These are phyloP conservation scores for Globisporangium irregulare DNA, from an alignment of 352 stramenopile genomes.

Conservation along the genomic window DNA sequence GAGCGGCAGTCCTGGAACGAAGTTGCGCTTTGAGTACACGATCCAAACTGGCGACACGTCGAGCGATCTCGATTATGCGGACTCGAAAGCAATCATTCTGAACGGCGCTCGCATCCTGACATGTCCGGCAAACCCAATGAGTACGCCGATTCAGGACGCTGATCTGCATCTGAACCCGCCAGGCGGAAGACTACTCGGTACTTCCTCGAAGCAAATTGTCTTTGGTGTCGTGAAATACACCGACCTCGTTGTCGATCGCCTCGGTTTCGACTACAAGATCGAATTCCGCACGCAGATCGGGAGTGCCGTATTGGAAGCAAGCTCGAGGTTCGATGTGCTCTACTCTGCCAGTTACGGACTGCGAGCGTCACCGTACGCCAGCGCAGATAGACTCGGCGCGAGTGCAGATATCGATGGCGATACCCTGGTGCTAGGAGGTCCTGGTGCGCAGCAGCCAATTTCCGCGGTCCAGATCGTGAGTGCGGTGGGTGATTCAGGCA, in stretches of 20 bases:
- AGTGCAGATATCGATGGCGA: constrained; percentile 70
- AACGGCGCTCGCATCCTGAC: constrained; percentile 74
- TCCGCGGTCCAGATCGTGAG: constrained; percentile 76
- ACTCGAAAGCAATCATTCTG: constrained; percentile 47
- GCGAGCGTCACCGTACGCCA: constrained; percentile 54
- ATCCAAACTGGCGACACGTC: constrained; percentile 71
- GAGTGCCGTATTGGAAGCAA: constrained; percentile 40
- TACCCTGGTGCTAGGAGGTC: constrained; percentile 67
- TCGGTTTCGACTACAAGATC: constrained; percentile 68
- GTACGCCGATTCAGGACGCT: constrained; percentile 43
- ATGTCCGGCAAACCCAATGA: constrained; percentile 33
- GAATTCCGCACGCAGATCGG: constrained; percentile 48
- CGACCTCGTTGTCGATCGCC: constrained; percentile 67
- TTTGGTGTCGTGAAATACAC: constrained; percentile 63
- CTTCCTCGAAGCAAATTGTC: constrained; percentile 40
- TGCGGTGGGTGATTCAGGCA: constrained; percentile 39
- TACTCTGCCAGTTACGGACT: constrained; percentile 72
- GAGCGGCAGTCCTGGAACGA: constrained; percentile 43
- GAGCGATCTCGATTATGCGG: constrained; percentile 62
- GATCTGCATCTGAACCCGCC: constrained; percentile 81
- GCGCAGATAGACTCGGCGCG: constrained; percentile 47
- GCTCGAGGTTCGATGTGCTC: constrained; percentile 58
- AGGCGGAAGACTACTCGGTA: constrained; percentile 45
- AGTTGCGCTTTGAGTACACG: constrained; percentile 70
- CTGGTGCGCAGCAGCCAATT: constrained; percentile 48